Evolutionary conservation across 345 rosid species (phyloP), one percentile per base, ranked within the genome.

Genomic region (Abelmoschus esculentus): DNA sequence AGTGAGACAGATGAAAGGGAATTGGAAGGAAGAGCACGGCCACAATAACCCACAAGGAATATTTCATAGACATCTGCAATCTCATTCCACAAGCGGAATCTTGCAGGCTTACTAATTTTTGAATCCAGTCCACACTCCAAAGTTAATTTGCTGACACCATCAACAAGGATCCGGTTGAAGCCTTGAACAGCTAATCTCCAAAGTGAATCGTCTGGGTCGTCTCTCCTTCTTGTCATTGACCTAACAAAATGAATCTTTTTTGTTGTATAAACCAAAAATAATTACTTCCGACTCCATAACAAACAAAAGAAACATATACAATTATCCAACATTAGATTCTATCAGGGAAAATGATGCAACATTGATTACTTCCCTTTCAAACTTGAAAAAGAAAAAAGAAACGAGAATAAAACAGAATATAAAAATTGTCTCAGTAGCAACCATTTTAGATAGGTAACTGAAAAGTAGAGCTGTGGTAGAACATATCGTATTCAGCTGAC

Each of bases 191-290:
- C 97, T 14, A 80, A 61, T 79, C 96, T 88, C 99, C 99, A 95
- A 57, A 95, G 91, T 58, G 91, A 88, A 77, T 93, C 90, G 80
- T 95, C 96, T 67, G 97, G 97, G 77, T 81, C 79, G 80, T 95
- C 99, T 82, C 99, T 86, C 83, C 99, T 87, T 61, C 89, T 84
- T 75, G 89, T 90, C 99, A 91, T 95, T 80, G 91, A 91, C 88
- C 97, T 91, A 69, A 31, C 83, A 68, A 60, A 67, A 66, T 44
- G 70, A 78, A 38, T 46, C 5, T 67, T 40, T 40, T 38, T 72
- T 65, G 66, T 55, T 55, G 57, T 69, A 42, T 38, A 31, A 6
- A 14, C 36, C 38, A 67, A 54, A 69, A 62, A 26, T 8, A 18
- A 9, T 4, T 18, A 7, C 65, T 74, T 72, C 44, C 28, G 59